phyloP scores from a whole-genome alignment of 495 filamentous ascomycete genomes.

The Terfezia claveryi region DNA sequence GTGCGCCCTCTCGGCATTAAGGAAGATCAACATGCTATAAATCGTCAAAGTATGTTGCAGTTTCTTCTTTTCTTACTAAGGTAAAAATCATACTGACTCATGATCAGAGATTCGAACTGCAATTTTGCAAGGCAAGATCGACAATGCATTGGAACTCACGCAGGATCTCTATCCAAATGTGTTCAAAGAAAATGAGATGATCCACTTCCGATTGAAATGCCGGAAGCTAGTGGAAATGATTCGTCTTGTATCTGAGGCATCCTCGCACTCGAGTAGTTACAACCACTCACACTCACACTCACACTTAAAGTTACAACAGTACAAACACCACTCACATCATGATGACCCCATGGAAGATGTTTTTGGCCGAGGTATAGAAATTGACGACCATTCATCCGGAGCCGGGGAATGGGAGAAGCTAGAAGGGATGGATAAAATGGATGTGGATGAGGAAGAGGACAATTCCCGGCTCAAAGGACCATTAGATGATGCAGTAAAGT shows the following conservation, averaged over 20 bases:
- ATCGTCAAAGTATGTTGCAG: conserved; percentile 51
- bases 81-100: neutral
- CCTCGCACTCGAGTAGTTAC: conserved; percentile 10
- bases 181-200: conserved; percentile 61
- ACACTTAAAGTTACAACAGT: conserved; percentile 16
- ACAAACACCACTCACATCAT: conserved; percentile 3
- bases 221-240: conserved; percentile 96
- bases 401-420: conserved; percentile 23
- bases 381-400: conserved; percentile 40
- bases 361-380: conserved; percentile 54
- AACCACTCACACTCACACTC: conserved; percentile 18
- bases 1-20: conserved; percentile 43
- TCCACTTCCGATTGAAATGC: conserved; percentile 76
- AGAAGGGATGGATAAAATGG: conserved; percentile 27
- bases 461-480: conserved; percentile 18
- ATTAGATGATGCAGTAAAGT: conserved; percentile 47
- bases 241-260: conserved; percentile 34
- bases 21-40: conserved; percentile 70
- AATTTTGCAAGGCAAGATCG: conserved; percentile 83
- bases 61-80: neutral
- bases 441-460: conserved; percentile 31
- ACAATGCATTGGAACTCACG: conserved; percentile 65
- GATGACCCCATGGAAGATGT: conserved; percentile 25
- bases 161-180: conserved; percentile 59
- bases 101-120: conserved; percentile 56